phyloP scores from a whole-genome alignment of 768 basidiomycete species.

The Leccinum disarticulatum region DNA sequence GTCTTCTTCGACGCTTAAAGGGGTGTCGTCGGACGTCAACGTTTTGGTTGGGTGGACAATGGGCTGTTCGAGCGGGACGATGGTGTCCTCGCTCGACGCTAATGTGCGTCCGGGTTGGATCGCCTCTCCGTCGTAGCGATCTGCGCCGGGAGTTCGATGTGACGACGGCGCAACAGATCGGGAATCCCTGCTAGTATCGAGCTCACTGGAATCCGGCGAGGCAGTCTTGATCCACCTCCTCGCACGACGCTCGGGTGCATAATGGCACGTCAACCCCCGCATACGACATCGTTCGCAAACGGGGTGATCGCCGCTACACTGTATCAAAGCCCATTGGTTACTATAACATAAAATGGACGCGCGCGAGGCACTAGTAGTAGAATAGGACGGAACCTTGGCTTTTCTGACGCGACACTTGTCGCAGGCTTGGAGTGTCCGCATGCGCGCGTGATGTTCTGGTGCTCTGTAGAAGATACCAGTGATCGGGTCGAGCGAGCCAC shows the following conservation, averaged over 20 bases:
- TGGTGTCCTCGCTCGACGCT: neutral
- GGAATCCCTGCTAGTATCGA: neutral
- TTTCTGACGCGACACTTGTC: slow-evolving; percentile 72
- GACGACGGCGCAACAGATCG: neutral
- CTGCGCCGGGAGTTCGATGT: too few species aligned
- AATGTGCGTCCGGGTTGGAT: neutral
- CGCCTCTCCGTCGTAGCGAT: neutral
- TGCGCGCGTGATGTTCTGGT: slow-evolving; percentile 55
- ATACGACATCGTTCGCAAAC: slow-evolving; percentile 62
- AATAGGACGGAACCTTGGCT: slow-evolving; percentile 58
- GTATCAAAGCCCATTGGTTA: neutral
- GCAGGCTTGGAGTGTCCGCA: slow-evolving; percentile 73
- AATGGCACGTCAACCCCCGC: slow-evolving; percentile 61
- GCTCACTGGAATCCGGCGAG: neutral
- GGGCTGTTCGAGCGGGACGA: neutral
- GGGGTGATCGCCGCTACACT: slow-evolving; percentile 76
- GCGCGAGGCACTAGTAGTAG: neutral
- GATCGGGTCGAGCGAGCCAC: slow-evolving; percentile 60
- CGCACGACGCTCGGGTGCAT: slow-evolving; percentile 56
- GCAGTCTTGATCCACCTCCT: neutral
- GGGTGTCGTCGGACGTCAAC: neutral
- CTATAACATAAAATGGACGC: too few species aligned
- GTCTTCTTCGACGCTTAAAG: neutral
- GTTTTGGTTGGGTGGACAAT: neutral
- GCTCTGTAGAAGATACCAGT: slow-evolving; percentile 69